A percentile compares a stretch with the other conserved stretches of the same genome.
phyloP scores from a whole-genome alignment of 768 basidiomycete species.

The Amanita rubescens region DNA sequence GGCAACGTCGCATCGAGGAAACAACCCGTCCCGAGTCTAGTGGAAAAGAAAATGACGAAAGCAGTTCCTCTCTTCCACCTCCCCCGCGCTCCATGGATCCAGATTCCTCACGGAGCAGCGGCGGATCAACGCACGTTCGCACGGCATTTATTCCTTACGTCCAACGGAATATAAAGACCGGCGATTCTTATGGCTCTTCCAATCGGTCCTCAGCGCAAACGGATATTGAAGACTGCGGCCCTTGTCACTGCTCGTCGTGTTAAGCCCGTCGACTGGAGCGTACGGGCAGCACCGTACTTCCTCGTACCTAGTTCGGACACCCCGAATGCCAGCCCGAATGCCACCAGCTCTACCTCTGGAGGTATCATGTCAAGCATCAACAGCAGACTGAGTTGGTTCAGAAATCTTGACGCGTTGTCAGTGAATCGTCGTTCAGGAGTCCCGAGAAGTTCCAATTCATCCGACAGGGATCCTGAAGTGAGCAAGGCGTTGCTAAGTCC shows the following conservation, averaged over 20 bases:
- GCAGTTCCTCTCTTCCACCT: constrained; percentile 24
- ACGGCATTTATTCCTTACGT: constrained; percentile 10
- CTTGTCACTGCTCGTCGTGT: constrained; percentile 48
- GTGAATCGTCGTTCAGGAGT: constrained; percentile 16
- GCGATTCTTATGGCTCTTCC: constrained; percentile 17
- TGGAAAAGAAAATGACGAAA: constrained; percentile 14
- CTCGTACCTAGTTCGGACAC: constrained; percentile 9
- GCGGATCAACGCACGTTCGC: neutral
- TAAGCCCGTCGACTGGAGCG: constrained; percentile 29
- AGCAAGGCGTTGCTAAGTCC: constrained; percentile 30
- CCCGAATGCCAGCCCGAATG: constrained; percentile 12
- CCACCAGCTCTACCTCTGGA: constrained; percentile 12
- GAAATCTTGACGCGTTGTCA: constrained; percentile 20
- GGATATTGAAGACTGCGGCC: constrained; percentile 38
- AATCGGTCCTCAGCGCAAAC: constrained; percentile 25
- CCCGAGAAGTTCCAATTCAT: constrained; percentile 13
- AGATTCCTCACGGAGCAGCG: neutral
- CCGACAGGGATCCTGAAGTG: constrained; percentile 42
- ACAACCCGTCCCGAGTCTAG: constrained; percentile 25
- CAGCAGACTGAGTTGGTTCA: constrained; percentile 56
- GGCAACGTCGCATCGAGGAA: constrained; percentile 29
- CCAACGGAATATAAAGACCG: constrained; percentile 10
- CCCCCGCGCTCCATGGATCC: constrained; percentile 30
- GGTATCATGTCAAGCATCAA: constrained; percentile 38
- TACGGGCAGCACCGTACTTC: constrained; percentile 19